Conservation (phyloP, 768 basidiomycete species). For the Termitomyces sp. region DNA sequence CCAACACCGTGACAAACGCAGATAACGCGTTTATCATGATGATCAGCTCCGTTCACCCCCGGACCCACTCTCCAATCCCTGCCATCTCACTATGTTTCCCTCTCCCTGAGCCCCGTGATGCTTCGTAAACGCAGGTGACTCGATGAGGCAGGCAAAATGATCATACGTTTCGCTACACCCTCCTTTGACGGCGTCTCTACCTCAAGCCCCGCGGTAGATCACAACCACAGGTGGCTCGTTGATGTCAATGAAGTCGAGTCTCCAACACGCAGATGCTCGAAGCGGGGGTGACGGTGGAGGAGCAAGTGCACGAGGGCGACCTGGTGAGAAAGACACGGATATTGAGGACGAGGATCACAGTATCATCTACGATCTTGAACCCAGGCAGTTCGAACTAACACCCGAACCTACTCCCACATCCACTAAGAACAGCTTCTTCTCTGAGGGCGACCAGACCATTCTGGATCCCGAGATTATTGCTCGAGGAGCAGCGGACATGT, state of each 20-base stretch:
- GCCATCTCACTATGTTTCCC: too few species aligned
- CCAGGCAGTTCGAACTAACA: too few species aligned
- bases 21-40: too few species aligned
- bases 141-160: not conserved
- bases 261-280: too few species aligned
- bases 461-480: too few species aligned
- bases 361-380: too few species aligned
- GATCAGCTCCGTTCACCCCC: not conserved
- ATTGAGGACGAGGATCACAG: not conserved
- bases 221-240: not conserved
- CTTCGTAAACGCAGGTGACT: slow-evolving; percentile 1
- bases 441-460: too few species aligned
- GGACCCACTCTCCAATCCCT: not conserved
- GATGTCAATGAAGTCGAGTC: not conserved
- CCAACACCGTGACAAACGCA: too few species aligned
- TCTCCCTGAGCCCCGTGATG: not conserved
- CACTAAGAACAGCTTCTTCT: too few species aligned
- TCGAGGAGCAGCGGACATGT: too few species aligned
- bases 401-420: too few species aligned
- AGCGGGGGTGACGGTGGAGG: not conserved
- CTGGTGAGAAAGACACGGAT: not conserved
- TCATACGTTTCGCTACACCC: not conserved
- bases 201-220: not conserved
- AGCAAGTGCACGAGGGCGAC: not conserved
- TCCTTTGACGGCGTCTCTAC: not conserved